phyloP scores from a whole-genome alignment of 2,329 filamentous ascomycete species.

The Paradendryphiella salina region DNA sequence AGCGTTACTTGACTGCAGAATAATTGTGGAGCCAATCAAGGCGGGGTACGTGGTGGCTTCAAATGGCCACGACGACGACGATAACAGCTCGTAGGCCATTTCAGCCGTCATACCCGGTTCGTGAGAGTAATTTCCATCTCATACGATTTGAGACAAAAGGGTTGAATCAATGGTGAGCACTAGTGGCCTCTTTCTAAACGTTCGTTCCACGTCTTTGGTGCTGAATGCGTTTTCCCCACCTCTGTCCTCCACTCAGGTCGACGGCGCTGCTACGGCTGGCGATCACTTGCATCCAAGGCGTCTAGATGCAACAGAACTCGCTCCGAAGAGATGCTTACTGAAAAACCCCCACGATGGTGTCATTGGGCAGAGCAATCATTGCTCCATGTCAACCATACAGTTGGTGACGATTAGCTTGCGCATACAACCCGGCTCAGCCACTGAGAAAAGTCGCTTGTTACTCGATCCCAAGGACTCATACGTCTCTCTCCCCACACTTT shows the following conservation, averaged over 20 bases:
- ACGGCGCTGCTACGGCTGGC: neutral
- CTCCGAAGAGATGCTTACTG: constrained; percentile 8
- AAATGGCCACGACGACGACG: constrained; percentile 30
- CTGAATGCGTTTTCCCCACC: constrained; percentile 12
- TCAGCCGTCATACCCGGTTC: constrained; percentile 1
- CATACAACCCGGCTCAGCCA: constrained; percentile 11
- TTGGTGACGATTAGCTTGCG: constrained; percentile 26
- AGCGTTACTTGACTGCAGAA: constrained; percentile 20
- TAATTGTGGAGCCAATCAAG: constrained; percentile 32
- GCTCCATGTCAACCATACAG: constrained; percentile 25
- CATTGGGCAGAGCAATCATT: constrained; percentile 23
- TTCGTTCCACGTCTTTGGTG: constrained; percentile 14
- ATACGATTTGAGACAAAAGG: neutral
- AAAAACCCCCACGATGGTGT: constrained; percentile 17
- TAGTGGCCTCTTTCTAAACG: constrained; percentile 13
- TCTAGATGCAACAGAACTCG: constrained; percentile 3
- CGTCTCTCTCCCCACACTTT: constrained; percentile 13
- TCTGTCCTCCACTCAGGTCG: constrained; percentile 9
- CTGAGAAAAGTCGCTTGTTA: constrained; percentile 16
- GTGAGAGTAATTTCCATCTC: neutral
- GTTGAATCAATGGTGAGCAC: neutral
- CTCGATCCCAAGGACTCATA: constrained; percentile 24
- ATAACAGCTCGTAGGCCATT: constrained; percentile 17
- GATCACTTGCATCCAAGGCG: constrained; percentile 1
- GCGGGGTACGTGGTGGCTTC: constrained; percentile 34